A percentile compares a stretch with the other conserved stretches of the same genome.
phyloP scores from a whole-genome alignment of 257 asterid species.

The Fraxinus quadrangulata region DNA sequence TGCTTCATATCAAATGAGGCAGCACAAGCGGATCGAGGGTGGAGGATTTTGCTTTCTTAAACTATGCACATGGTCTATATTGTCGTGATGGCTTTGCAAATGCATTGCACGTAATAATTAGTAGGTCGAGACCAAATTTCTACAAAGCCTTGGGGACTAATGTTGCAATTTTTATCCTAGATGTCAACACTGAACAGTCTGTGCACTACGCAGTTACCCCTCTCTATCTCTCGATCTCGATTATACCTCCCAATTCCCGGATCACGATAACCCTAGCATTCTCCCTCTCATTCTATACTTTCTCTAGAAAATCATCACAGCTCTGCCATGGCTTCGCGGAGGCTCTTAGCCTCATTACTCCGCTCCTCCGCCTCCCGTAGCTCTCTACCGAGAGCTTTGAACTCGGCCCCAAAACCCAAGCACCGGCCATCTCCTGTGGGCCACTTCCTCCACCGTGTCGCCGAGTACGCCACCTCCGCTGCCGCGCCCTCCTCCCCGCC shows the following conservation, averaged over 20 bases:
- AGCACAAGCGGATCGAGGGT: too few species aligned
- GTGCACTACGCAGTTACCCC: background rate
- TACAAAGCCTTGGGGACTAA: background rate
- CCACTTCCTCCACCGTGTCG: conserved; percentile 62
- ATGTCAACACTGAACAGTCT: background rate
- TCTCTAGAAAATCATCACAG: conserved; percentile 26
- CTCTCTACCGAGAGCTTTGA: conserved; percentile 29
- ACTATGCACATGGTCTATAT: too few species aligned
- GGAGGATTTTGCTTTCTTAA: too few species aligned
- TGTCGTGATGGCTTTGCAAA: too few species aligned
- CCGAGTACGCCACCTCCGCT: conserved; percentile 66
- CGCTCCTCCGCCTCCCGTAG: conserved; percentile 37
- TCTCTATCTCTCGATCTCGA: background rate
- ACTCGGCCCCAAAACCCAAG: conserved; percentile 20
- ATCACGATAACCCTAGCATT: conserved; percentile 21
- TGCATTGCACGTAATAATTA: too few species aligned
- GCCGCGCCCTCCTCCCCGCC: conserved; percentile 37
- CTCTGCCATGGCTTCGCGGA: conserved; percentile 52
- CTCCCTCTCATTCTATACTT: conserved; percentile 13
- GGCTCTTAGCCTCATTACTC: conserved; percentile 49
- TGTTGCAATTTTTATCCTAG: background rate
- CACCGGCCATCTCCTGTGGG: conserved; percentile 48
- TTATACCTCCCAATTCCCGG: background rate
- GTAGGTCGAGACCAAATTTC: background rate
- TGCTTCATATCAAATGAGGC: too few species aligned